phyloP scores from a whole-genome alignment of 176 grass and related monocot genomes.

The Puccinellia tenuiflora region DNA sequence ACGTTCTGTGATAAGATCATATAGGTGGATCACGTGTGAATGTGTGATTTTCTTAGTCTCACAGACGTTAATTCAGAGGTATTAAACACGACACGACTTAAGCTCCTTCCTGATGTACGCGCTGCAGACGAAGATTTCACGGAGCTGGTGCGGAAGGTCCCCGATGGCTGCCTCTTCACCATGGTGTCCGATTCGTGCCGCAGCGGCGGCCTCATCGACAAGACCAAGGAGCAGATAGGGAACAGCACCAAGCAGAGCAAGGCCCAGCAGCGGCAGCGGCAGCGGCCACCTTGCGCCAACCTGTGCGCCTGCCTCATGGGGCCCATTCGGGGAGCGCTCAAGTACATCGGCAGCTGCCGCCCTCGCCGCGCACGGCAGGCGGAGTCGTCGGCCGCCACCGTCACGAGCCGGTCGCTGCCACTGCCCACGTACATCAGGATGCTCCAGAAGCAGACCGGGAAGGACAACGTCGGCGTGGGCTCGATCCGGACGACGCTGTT shows the following conservation, averaged over 20 bases:
- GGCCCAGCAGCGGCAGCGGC: too few species aligned
- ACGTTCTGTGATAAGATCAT: too few species aligned
- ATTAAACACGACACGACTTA: background rate
- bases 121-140: constrained; percentile 75
- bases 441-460: constrained; percentile 58
- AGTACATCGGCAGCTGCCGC: constrained; percentile 34
- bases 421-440: constrained; percentile 69
- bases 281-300: too few species aligned
- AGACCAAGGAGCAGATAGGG: constrained; percentile 88
- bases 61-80: too few species aligned
- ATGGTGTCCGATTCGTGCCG: constrained; percentile 85
- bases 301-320: constrained; percentile 28
- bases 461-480: constrained; percentile 65
- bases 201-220: constrained; percentile 78
- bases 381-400: background rate
- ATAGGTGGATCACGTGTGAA: too few species aligned
- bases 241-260: constrained; percentile 46
- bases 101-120: background rate
- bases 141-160: constrained; percentile 60
- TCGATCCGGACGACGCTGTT: constrained; percentile 81
- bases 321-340: constrained; percentile 22
- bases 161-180: constrained; percentile 60
- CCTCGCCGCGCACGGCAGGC: background rate
- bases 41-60: too few species aligned
- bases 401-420: constrained; percentile 56